Evolutionary conservation across 2,329 filamentous ascomycete species (phyloP).

Genomic region (Cercospora canescens): DNA sequence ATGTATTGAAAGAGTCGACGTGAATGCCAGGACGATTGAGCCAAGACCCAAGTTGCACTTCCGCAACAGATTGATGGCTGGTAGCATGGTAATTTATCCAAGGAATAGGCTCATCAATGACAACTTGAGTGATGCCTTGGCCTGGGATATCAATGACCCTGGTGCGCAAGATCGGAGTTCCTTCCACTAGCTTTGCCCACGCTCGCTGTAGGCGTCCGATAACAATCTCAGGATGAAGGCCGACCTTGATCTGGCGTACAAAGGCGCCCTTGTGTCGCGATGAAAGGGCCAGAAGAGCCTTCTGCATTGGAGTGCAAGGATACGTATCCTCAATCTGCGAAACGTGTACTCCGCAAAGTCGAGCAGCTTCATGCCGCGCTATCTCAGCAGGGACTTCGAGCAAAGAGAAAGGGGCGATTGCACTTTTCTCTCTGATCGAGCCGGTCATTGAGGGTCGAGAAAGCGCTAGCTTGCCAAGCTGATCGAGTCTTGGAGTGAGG

Average conservation of each 20-base stretch:
- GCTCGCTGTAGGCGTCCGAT: slow-evolving; percentile 37
- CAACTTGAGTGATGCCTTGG: slow-evolving; percentile 20
- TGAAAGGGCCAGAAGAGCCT: slow-evolving; percentile 52
- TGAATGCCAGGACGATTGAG: background rate
- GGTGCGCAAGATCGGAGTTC: slow-evolving; percentile 41
- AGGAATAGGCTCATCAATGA: background rate
- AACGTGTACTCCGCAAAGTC: background rate
- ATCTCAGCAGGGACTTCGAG: background rate
- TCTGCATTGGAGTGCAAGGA: slow-evolving; percentile 35
- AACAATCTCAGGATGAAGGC: slow-evolving; percentile 27
- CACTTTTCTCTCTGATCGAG: background rate
- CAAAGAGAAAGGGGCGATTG: background rate
- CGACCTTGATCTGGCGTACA: slow-evolving; percentile 42
- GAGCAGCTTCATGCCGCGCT: background rate
- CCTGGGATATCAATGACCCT: slow-evolving; percentile 22
- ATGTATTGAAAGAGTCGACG: background rate
- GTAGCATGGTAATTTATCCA: background rate
- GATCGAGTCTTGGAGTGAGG: background rate
- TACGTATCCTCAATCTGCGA: slow-evolving; percentile 50
- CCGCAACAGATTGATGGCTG: background rate
- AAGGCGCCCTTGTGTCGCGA: slow-evolving; percentile 54
- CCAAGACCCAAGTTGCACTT: background rate
- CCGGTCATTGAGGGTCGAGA: background rate
- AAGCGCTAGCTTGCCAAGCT: background rate
- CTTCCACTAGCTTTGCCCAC: slow-evolving; percentile 36